Conservation (phyloP, 148 eudicot species). For the Bassia scoparia region DNA sequence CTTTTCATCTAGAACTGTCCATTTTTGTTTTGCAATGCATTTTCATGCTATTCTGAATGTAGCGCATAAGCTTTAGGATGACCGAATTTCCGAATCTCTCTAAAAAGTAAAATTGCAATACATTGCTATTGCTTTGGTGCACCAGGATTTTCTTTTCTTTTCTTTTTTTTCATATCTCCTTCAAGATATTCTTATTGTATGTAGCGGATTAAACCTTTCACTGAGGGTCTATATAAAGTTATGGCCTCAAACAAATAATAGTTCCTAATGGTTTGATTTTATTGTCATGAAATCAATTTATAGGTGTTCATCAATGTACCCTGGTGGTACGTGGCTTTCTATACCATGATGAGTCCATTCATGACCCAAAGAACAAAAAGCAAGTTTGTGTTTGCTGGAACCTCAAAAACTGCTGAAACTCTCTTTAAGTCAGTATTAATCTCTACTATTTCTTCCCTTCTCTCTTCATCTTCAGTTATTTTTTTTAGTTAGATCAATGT, state of each 20-base stretch:
- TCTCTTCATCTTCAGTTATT: background rate
- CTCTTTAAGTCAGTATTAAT: slow-evolving; percentile 44
- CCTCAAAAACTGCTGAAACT: slow-evolving; percentile 44
- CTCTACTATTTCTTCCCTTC: background rate
- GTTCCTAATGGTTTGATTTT: background rate
- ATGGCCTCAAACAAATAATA: background rate
- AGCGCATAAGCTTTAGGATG: background rate
- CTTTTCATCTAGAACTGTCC: background rate
- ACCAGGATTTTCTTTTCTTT: background rate
- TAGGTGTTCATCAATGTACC: slow-evolving; percentile 58
- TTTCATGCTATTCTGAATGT: background rate
- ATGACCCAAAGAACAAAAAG: slow-evolving; percentile 51
- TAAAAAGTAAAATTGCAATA: background rate
- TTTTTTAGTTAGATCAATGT: background rate
- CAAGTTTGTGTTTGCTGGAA: slow-evolving; percentile 51
- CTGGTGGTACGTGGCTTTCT: slow-evolving; percentile 55
- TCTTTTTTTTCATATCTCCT: background rate
- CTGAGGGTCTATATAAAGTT: background rate
- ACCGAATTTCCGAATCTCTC: too few species aligned
- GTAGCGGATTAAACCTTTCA: background rate
- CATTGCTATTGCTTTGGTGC: background rate
- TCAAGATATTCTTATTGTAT: background rate
- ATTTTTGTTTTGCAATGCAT: background rate
- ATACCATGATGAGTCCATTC: slow-evolving; percentile 44
- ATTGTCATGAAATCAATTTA: background rate